Evolutionary conservation across 257 asterid genomes (phyloP), one percentile per base, ranked within the genome.

Genomic region (Solanum peruvianum): DNA sequence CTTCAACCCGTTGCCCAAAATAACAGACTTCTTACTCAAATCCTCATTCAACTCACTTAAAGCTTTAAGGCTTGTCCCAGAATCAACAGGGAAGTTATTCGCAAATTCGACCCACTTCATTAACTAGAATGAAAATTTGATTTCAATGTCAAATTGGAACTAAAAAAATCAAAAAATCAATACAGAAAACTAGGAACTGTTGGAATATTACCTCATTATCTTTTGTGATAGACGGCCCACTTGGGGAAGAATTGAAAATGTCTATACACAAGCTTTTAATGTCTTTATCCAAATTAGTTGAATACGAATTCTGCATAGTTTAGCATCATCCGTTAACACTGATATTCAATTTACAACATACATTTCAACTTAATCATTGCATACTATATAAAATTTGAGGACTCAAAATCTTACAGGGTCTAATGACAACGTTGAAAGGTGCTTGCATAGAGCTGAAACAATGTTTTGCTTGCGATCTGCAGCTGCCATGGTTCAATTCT

Each of bases 21-120:
- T 27, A 91, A 95, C 98, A 33, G 98, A 90, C 86, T 93, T 94
- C 25, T 94, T 90, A 88, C 85, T 58, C 93, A 97, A 90, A 56
- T 93, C 97, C 41, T 92, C 98, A 86, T 95, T 96, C 91, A 96
- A 88, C 72, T 90, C 93, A 64, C 67, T 56, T 71, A 97, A 95
- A 87, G 89, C 86, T 90, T 93, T 89, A 15, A 80, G 29, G 87
- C 83, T 69, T 21, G 85, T 49, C 73, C 66, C 89, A 3, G 93
- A 80, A 87, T 91, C 93, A 71, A 45, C 90, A 72, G 91, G 84
- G 52, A 94, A 87, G 47, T 75, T 90, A 86, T 89, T 96, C 7
- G 92, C 90, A 87, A 95, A 92, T 29, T 85, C 94, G 18, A 92
- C 73, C 98, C 94, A 92, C 88, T 89, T 93, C 64, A 82, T 69